Evolutionary conservation across 164 flowering plant genomes (phyloP).

Genomic region (Umbellularia californica): DNA sequence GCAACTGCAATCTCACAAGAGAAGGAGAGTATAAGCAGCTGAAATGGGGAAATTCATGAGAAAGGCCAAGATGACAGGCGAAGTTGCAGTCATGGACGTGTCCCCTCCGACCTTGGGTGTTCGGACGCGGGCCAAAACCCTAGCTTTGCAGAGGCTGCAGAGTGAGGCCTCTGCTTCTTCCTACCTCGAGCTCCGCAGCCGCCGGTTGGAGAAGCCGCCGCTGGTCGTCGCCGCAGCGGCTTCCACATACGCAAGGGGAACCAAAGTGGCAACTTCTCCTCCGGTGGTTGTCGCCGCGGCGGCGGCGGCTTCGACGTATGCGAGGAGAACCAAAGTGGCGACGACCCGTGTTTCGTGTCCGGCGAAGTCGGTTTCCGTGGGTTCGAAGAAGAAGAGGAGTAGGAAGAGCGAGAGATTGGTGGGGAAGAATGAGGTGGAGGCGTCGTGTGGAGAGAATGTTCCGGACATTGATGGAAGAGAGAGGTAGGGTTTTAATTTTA

Average conservation of each 20-base stretch:
- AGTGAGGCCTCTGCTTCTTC: not conserved
- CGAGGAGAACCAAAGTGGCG: constrained; percentile 5
- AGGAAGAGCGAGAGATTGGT: not conserved
- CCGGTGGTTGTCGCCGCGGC: constrained; percentile 1
- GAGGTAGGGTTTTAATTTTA: constrained; percentile 39
- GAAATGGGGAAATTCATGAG: constrained; percentile 78
- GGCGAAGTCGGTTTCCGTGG: constrained; percentile 17
- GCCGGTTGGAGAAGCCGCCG: constrained; percentile 58
- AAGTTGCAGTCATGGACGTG: constrained; percentile 54
- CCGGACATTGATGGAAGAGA: constrained; percentile 54
- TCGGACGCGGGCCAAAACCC: constrained; percentile 77
- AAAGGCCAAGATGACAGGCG: constrained; percentile 57
- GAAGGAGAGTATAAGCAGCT: not conserved
- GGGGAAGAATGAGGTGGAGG: constrained; percentile 36
- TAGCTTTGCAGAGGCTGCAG: constrained; percentile 56
- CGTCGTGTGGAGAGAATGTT: constrained; percentile 60
- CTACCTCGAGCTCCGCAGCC: constrained; percentile 60
- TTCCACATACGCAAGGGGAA: constrained; percentile 3
- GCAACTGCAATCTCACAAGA: not conserved
- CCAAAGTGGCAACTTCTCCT: constrained; percentile 9
- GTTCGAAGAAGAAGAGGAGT: constrained; percentile 3
- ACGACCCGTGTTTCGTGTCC: not conserved
- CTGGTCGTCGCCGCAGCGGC: not conserved
- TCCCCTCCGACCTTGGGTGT: constrained; percentile 52
- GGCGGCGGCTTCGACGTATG: constrained; percentile 19